Conservation (phyloP, 1,284 basidiomycete species). For the Psilocybe mexicana region DNA sequence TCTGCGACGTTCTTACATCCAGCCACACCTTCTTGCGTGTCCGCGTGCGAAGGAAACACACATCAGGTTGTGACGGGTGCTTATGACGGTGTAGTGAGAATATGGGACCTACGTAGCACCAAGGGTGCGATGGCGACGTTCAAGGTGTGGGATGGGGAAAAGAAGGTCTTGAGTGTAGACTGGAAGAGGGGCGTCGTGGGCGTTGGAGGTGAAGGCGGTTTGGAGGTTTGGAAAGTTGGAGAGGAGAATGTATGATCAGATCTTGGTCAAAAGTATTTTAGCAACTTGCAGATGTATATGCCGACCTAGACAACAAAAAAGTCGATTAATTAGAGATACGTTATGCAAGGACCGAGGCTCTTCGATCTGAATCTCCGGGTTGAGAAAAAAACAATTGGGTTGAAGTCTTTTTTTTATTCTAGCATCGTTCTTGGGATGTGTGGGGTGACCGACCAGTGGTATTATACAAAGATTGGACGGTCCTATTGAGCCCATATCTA, state of each 20-base stretch:
- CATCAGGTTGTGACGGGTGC: slow-evolving; percentile 79
- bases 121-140: slow-evolving; percentile 69
- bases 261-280: neutral
- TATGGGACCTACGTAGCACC: slow-evolving; percentile 85
- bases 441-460: neutral
- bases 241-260: slow-evolving; percentile 20
- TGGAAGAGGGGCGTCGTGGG: slow-evolving; percentile 75
- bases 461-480: neutral
- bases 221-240: slow-evolving; percentile 75
- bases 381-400: too few species aligned
- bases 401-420: neutral
- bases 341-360: too few species aligned
- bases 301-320: neutral
- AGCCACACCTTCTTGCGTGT: slow-evolving; percentile 75
- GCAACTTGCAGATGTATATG: neutral
- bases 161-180: slow-evolving; percentile 75
- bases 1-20: slow-evolving; percentile 64
- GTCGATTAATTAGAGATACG: neutral
- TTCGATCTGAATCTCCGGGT: too few species aligned
- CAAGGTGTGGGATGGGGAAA: slow-evolving; percentile 53
- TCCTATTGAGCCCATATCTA: neutral
- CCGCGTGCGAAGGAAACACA: slow-evolving; percentile 38
- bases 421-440: neutral
- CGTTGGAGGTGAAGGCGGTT: slow-evolving; percentile 82
- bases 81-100: slow-evolving; percentile 79